Base-by-base conservation (phyloP, 2,329 filamentous ascomycete genomes). In the Chrysoporthe austroafricana region DNA sequence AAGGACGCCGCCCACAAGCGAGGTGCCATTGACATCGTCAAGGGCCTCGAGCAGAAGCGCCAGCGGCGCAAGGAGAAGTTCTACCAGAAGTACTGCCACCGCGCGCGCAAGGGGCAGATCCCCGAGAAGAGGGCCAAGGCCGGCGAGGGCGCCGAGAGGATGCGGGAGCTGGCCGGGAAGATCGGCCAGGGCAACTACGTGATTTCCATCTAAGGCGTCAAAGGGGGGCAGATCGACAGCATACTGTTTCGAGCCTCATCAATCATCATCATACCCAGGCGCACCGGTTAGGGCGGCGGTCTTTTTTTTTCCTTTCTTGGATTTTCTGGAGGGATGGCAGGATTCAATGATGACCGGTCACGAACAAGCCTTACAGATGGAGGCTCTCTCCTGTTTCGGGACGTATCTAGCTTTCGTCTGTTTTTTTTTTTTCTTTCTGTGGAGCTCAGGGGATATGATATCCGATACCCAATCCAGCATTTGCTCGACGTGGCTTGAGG, bases 1-100 rank as follows among this genome's bases (percentile, higher is more conserved):
- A 79, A 81, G 67, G 85, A 90, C 62, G 81, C 88, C 54, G 63
- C 32, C 2, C 93, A 96, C 71, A 87, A 93, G 11, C 91, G 96
- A 70, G 93, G 94, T n/a, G 94, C 96, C 46, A 96, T 99, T 72
- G 96, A 98, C 79, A 99, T 97, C 70, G 92, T 97, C 79, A 97
- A 97, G 78, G 96, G 96, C 9, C 86, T 99, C 1, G 96, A 99
- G 82, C 91, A 92, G 79, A 98, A 97, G 82, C 91, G 94, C 36
- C 92, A 96, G 81, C 90, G 96, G 71, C 91, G 96, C 73, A 94
- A 91, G 81, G 94, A 98, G 79, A 97, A 97, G 79, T 91, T 94
- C 75, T 91, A 92, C 77, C 91, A 94, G 74, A 96, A 97, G 78
- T 91, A 95, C 76, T 96, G 92, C 81, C 90, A 93, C 76, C 92